Evolutionary conservation across 129 eudicot genomes (phyloP), one percentile per base, ranked within the genome.

Genomic region (Centella asiatica): DNA sequence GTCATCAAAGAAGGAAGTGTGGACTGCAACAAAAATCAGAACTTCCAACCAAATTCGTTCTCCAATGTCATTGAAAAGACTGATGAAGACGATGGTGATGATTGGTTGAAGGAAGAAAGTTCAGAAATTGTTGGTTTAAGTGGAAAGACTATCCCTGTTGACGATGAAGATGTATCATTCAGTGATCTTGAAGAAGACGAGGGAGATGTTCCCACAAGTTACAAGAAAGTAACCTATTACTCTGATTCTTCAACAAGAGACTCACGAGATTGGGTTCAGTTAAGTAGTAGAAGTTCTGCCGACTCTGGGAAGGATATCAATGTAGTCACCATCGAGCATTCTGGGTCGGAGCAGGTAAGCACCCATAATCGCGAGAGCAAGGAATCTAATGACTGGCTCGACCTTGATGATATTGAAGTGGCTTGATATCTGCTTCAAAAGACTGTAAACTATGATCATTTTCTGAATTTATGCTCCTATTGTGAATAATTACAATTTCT

Each of bases 131-230:
- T 60, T 67, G 69, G 76, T 46, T 52, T 80, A 28, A 64, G 71
- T 55, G 70, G 78, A 27, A 71, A 72, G 31, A 72, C 77, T 18
- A 66, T 87, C 25, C 76, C 69, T 44, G 34, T 87, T 17, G 89
- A 74, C 68, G 88, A 87, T 46, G 98, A 78, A 48, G 96, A 86
- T 74, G 87, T 92, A 15, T 87, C 99, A 3, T 92, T 87, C 62
- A 92, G 96, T 80, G 99, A 92, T 73, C 88, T 90, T 37, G 95
- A 90, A 65, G 96, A 85, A 36, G 97, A 87, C 45, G 95, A 90
- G 68, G 94, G 74, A 31, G 82, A 87, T 69, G 78, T 64, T 22
- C 87, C 86, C 10, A 67, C 85, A 53, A 83, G 68, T 57, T 77
- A 57, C 72, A 87, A 80, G 59, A 80, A 71, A 66, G 70, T 76